A percentile compares a stretch with the other conserved stretches of the same genome.
Conservation (phyloP, 2,329 filamentous ascomycete species). For the Alternaria sp. region DNA sequence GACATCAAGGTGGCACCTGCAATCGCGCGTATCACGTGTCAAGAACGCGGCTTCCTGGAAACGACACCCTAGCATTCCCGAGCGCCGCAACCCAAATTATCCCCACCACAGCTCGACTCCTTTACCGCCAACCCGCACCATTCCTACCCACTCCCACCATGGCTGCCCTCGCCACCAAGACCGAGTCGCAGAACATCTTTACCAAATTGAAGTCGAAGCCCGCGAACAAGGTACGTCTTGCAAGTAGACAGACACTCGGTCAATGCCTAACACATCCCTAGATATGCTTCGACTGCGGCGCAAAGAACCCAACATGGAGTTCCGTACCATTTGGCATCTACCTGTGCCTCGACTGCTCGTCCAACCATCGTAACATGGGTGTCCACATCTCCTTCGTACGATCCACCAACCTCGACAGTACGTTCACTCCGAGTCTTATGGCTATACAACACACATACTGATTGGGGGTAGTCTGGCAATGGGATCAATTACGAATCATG, state of each 20-base stretch:
- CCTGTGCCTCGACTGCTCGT: slow-evolving; percentile 95
- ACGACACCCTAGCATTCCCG: slow-evolving; percentile 34
- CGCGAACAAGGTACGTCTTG: slow-evolving; percentile 82
- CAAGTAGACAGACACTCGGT: slow-evolving; percentile 22
- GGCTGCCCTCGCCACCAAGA: slow-evolving; percentile 79
- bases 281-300: slow-evolving; percentile 98
- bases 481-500: slow-evolving; percentile 96
- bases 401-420: slow-evolving; percentile 98
- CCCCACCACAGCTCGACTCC: slow-evolving; percentile 38
- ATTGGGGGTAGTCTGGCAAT: slow-evolving; percentile 75
- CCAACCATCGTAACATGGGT: slow-evolving; percentile 95
- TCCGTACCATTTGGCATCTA: slow-evolving; percentile 98
- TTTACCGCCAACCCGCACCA: slow-evolving; percentile 27
- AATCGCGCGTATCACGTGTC: slow-evolving; percentile 18
- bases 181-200: slow-evolving; percentile 96
- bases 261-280: slow-evolving; percentile 50
- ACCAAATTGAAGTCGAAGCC: slow-evolving; percentile 94
- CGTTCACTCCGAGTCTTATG: slow-evolving; percentile 43
- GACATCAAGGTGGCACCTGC: background rate
- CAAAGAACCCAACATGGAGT: slow-evolving; percentile 98
- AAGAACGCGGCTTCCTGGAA: slow-evolving; percentile 4
- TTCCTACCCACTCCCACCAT: slow-evolving; percentile 48
- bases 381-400: slow-evolving; percentile 99
- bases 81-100: slow-evolving; percentile 32
- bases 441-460: slow-evolving; percentile 25